These are phyloP conservation scores for Tetradesmus obliquus DNA, from an alignment of 139 green algal genomes.

Conservation along the genomic window DNA sequence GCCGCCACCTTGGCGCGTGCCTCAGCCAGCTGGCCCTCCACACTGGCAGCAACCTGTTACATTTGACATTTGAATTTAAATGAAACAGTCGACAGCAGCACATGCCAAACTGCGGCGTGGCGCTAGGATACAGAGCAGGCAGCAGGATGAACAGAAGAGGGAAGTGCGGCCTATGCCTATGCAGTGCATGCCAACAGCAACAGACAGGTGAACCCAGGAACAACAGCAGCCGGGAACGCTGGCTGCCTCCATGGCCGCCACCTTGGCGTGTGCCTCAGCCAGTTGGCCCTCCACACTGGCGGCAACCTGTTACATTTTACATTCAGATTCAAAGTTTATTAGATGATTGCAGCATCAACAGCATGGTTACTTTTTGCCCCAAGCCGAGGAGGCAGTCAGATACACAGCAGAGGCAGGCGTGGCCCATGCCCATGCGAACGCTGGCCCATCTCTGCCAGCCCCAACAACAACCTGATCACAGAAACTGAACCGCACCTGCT, in stretches of 20 bases:
- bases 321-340: background rate
- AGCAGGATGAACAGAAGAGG: background rate
- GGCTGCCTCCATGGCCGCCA: background rate
- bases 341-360: too few species aligned
- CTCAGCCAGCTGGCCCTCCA: background rate
- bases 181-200: too few species aligned
- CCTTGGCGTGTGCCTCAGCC: background rate
- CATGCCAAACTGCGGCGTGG: background rate
- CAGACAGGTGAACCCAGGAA: too few species aligned
- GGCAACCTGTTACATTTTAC: background rate
- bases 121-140: background rate
- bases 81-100: background rate
- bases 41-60: constrained; percentile 1
- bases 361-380: too few species aligned
- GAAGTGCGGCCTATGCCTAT: background rate
- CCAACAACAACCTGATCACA: too few species aligned
- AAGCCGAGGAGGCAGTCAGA: too few species aligned
- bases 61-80: too few species aligned
- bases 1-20: background rate
- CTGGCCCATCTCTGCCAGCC: too few species aligned
- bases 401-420: background rate
- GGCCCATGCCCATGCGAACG: too few species aligned
- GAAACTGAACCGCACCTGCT: background rate
- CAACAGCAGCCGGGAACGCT: too few species aligned
- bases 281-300: background rate